Conservation (phyloP, 2,329 filamentous ascomycete genomes). For the Fusarium duplospermum region DNA sequence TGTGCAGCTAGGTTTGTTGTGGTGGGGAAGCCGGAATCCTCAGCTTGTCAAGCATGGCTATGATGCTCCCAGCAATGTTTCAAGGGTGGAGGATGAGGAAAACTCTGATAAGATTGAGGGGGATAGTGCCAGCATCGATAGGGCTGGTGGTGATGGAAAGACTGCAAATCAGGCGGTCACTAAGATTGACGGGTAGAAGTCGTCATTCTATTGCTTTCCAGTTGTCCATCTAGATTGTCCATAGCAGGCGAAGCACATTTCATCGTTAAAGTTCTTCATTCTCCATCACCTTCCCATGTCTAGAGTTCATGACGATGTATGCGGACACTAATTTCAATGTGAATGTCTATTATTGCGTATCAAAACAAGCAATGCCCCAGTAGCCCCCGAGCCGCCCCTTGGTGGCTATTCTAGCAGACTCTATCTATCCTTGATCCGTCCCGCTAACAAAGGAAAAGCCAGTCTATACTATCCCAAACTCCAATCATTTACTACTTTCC, state of each 20-base stretch:
- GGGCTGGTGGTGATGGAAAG: constrained; percentile 2
- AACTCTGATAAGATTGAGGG: constrained; percentile 8
- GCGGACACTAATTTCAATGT: not conserved
- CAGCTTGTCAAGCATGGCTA: constrained; percentile 37
- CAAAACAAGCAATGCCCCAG: not conserved
- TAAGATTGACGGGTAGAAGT: constrained; percentile 3
- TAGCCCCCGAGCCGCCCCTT: not conserved
- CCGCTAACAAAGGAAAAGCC: not conserved
- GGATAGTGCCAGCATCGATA: constrained; percentile 8
- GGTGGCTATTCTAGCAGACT: not conserved
- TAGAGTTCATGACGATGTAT: rapidly evolving
- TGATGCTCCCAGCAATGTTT: constrained; percentile 21
- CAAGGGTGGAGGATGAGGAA: constrained; percentile 36
- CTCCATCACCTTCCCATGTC: too few relatives aligned
- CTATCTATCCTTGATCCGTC: not conserved
- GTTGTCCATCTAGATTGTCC: not conserved
- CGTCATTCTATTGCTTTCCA: not conserved
- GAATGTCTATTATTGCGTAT: not conserved
- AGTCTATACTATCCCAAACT: not conserved
- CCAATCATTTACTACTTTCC: not conserved
- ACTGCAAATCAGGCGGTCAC: constrained; percentile 3
- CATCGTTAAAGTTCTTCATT: not conserved
- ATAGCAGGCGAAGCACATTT: not conserved
- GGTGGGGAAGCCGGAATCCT: constrained; percentile 41
- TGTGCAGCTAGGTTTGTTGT: constrained; percentile 47